Evolutionary conservation across 225 moss, liverwort and hornwort genomes (phyloP).

Genomic region (Sphagnum contortum): DNA sequence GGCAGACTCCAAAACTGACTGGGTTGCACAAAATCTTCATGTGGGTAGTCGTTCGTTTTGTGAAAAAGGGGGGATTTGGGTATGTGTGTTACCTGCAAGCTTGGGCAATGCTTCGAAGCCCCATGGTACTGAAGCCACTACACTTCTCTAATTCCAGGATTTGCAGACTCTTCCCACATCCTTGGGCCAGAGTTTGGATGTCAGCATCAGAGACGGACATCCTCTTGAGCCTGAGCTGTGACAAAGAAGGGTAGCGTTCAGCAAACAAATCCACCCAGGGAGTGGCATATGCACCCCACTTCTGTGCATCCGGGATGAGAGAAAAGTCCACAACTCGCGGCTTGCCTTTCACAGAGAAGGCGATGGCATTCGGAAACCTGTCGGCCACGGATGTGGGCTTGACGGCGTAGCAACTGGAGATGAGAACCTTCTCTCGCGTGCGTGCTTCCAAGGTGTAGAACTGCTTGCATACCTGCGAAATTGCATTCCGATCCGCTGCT

Average conservation of each 20-base stretch:
- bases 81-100: constrained; percentile 2
- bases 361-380: constrained; percentile 32
- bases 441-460: constrained; percentile 28
- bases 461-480: constrained; percentile 39
- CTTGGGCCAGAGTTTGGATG: constrained; percentile 26
- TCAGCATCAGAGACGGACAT: constrained; percentile 34
- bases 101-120: constrained; percentile 24
- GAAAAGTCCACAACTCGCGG: constrained; percentile 47
- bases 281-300: constrained; percentile 43
- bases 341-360: constrained; percentile 44
- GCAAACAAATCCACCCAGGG: constrained; percentile 28
- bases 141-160: constrained; percentile 41
- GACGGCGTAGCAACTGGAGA: constrained; percentile 48
- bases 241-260: constrained; percentile 9
- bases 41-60: too few relatives aligned
- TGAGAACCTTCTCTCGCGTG: constrained; percentile 21
- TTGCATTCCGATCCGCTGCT: constrained; percentile 22
- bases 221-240: constrained; percentile 39
- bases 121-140: constrained; percentile 37
- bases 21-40: too few relatives aligned
- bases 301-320: constrained; percentile 35
- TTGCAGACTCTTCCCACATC: constrained; percentile 24
- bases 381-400: constrained; percentile 14
- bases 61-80: too few relatives aligned
- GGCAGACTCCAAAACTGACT: too few relatives aligned